phyloP scores from a whole-genome alignment of 176 grass and related monocot genomes.

The Oryza coarctata region DNA sequence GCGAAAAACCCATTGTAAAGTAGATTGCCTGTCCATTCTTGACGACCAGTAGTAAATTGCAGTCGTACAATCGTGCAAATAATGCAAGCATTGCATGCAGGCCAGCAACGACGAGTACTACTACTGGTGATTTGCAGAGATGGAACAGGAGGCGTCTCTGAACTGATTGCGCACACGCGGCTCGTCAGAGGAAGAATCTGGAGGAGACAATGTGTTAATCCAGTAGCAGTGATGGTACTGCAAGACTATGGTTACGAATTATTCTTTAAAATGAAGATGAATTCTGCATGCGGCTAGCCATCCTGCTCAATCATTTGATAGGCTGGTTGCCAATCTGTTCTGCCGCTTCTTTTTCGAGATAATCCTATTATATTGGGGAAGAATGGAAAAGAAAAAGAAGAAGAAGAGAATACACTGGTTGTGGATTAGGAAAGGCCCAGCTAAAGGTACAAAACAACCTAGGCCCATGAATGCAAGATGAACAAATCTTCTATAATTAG shows the following conservation, averaged over 20 bases:
- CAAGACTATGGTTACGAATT: not conserved
- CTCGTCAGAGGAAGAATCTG: not conserved
- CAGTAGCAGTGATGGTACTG: not conserved
- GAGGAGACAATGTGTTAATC: not conserved
- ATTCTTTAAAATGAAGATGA: not conserved
- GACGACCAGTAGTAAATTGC: not conserved
- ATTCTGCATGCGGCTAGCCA: not conserved
- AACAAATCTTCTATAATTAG: not conserved
- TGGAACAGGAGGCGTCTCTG: not conserved
- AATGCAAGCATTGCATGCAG: not conserved
- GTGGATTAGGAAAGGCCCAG: not conserved
- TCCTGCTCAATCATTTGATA: not conserved
- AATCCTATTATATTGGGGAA: too few species aligned
- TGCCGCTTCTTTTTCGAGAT: not conserved
- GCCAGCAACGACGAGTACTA: too few species aligned
- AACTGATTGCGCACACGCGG: not conserved
- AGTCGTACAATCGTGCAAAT: not conserved
- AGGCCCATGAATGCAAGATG: not conserved
- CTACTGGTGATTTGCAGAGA: not conserved
- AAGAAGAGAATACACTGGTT: not conserved
- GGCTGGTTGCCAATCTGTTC: not conserved
- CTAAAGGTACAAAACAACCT: not conserved
- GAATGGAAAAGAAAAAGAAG: not conserved
- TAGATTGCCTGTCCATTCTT: constrained; percentile 33
- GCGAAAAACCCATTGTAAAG: not conserved